Evolutionary conservation across 768 basidiomycete species (phyloP).

Genomic region (Xerocomus brunneocitrinus): DNA sequence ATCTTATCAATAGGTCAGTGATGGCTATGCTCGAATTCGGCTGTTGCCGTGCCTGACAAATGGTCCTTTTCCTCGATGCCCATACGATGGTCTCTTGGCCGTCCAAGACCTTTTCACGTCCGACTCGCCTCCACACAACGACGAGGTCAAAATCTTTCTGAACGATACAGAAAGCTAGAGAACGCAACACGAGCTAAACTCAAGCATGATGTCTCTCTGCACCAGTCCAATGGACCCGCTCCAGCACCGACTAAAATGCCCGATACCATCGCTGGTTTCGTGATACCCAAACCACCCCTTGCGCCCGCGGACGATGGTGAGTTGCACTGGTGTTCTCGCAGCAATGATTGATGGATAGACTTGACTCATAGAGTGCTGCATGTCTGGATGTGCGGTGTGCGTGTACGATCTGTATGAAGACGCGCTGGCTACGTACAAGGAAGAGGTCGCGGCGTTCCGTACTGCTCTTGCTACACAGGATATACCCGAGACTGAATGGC

Average conservation of each 20-base stretch:
- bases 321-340: not conserved
- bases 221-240: not conserved
- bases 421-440: slow-evolving; percentile 56
- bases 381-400: slow-evolving; percentile 92
- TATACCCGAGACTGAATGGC: slow-evolving; percentile 66
- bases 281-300: slow-evolving; percentile 57
- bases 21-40: not conserved
- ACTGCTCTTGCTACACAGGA: slow-evolving; percentile 41
- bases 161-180: slow-evolving; percentile 55
- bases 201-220: slow-evolving; percentile 15
- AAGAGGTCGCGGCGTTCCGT: slow-evolving; percentile 48
- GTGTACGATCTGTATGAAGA: slow-evolving; percentile 88
- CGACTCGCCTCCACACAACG: slow-evolving; percentile 9
- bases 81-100: slow-evolving; percentile 1
- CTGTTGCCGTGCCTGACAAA: not conserved
- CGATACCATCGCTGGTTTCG: slow-evolving; percentile 23
- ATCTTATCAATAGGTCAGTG: not conserved
- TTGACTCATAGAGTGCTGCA: slow-evolving; percentile 76
- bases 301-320: slow-evolving; percentile 65
- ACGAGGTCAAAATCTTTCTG: slow-evolving; percentile 58
- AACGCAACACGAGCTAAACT: slow-evolving; percentile 45
- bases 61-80: not conserved
- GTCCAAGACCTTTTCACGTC: not conserved
- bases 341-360: not conserved
- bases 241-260: not conserved